These are phyloP conservation scores for Cladobotryum mycophilum DNA, from an alignment of 2,329 filamentous ascomycete genomes.

Conservation along the genomic window DNA sequence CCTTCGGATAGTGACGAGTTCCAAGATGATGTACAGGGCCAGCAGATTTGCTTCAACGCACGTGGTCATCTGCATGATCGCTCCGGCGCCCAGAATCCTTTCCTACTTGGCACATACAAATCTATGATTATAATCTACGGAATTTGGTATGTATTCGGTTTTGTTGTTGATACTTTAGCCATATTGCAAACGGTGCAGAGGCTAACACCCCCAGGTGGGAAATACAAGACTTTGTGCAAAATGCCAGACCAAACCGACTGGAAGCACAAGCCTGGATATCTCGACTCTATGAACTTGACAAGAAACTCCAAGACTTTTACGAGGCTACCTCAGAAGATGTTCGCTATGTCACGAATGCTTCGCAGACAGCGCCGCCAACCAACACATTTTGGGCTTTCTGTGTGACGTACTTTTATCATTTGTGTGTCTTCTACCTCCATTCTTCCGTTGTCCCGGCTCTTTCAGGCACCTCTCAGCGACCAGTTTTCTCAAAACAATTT, in stretches of 20 bases:
- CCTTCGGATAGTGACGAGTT: background rate
- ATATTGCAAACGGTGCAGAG: background rate
- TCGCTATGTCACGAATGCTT: background rate
- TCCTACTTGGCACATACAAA: background rate
- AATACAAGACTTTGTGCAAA: background rate
- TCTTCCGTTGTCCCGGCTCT: background rate
- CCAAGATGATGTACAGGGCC: background rate
- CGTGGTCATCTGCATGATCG: background rate
- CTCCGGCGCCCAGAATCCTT: background rate
- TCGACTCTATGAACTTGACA: background rate
- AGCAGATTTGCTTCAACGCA: background rate
- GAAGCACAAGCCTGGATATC: background rate
- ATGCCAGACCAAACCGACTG: background rate
- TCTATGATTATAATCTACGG: background rate
- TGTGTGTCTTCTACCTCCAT: background rate
- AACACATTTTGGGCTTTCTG: background rate
- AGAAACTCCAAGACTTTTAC: background rate
- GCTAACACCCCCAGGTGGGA: background rate
- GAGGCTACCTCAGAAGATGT: background rate
- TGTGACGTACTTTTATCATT: background rate
- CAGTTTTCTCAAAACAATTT: background rate
- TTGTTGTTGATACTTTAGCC: background rate
- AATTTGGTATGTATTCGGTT: background rate
- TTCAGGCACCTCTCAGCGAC: background rate
- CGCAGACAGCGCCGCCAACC: background rate